Evolutionary conservation across 2,329 filamentous ascomycete genomes (phyloP).

Genomic region (Fusarium xylarioides): DNA sequence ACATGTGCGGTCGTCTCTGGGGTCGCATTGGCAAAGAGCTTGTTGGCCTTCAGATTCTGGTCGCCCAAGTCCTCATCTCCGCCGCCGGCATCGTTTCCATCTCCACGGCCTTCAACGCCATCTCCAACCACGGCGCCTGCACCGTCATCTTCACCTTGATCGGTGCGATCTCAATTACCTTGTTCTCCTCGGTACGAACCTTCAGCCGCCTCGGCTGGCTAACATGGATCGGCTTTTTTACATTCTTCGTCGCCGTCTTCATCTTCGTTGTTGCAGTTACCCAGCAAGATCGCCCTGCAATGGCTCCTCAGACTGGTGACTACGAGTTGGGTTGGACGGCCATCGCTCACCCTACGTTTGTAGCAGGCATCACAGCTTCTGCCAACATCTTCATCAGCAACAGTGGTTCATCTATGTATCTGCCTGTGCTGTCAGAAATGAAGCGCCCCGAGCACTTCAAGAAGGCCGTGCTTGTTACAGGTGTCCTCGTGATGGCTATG

Average conservation of each 20-base stretch:
- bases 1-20: background rate
- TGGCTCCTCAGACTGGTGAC: background rate
- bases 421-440: conserved; percentile 66
- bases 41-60: background rate
- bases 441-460: background rate
- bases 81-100: background rate
- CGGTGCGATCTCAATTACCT: background rate
- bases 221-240: background rate
- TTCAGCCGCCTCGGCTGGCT: background rate
- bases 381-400: conserved; percentile 56
- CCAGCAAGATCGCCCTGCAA: background rate
- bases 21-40: background rate
- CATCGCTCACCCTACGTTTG: background rate
- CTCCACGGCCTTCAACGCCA: background rate
- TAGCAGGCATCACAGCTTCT: background rate
- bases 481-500: background rate
- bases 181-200: background rate
- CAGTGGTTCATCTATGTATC: conserved; percentile 49
- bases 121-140: background rate
- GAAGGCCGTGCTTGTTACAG: background rate
- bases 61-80: background rate
- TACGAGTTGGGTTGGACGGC: background rate
- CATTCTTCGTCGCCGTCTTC: background rate
- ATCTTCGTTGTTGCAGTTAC: background rate
- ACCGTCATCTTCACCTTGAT: background rate